Percentiles rank a stretch among this genome's conserved stretches.
Evolutionary conservation across 495 filamentous ascomycete genomes (phyloP).

Genomic region (Umbilicaria muhlenbergii): DNA sequence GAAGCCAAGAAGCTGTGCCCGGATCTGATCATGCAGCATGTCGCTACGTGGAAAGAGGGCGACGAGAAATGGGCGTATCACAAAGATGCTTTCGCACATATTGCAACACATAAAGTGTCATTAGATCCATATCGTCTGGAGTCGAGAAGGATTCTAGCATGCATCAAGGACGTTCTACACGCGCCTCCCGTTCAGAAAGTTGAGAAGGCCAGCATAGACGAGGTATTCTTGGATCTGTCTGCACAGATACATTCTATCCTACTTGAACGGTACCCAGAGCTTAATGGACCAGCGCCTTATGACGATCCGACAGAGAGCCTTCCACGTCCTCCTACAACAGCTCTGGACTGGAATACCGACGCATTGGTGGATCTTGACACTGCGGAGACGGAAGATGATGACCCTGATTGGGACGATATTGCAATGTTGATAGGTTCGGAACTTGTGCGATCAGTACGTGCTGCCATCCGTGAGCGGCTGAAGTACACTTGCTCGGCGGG

Average conservation of each 20-base stretch:
- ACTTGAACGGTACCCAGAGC: conserved; percentile 62
- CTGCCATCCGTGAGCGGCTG: conserved; percentile 45
- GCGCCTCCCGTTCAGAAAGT: conserved; percentile 47
- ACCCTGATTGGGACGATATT: conserved; percentile 95
- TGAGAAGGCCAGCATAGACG: conserved; percentile 84
- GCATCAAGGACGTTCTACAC: conserved; percentile 61
- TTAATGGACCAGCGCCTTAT: conserved; percentile 43
- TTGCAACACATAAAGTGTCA: conserved; percentile 81
- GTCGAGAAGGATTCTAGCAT: conserved; percentile 62
- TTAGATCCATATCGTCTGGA: conserved; percentile 84
- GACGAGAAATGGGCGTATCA: conserved; percentile 84
- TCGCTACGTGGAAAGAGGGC: conserved; percentile 88
- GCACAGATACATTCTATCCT: conserved; percentile 63
- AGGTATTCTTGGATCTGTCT: conserved; percentile 86
- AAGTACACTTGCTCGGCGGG: conserved; percentile 87
- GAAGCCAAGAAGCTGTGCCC: conserved; percentile 89
- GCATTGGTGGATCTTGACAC: conserved; percentile 60
- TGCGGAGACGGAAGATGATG: conserved; percentile 56
- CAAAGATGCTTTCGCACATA: conserved; percentile 56
- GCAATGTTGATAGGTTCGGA: conserved; percentile 73
- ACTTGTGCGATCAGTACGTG: conserved; percentile 65
- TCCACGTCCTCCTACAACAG: conserved; percentile 58
- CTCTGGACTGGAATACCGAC: conserved; percentile 68
- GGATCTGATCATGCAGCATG: conserved; percentile 71
- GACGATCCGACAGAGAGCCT: conserved; percentile 58